Evolutionary conservation across 2,329 filamentous ascomycete species (phyloP), one percentile per base, ranked within the genome.

Genomic region (Drechslera avenae): DNA sequence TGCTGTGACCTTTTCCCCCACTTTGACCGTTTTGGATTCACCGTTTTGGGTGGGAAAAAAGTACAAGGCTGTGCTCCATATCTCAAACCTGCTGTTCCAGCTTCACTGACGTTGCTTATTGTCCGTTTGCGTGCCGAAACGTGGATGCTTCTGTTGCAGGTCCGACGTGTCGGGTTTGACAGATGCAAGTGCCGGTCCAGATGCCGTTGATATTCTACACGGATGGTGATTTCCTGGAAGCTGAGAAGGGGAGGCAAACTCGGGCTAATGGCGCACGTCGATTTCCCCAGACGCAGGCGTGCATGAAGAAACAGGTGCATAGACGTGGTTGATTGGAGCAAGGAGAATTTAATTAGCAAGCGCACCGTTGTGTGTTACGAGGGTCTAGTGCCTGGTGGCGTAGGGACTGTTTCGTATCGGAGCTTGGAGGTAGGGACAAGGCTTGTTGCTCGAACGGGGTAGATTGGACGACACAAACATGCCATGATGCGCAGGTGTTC

Each of bases 261-360:
- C 39, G 34, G 16, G 39, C 33, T 13, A 9, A 28, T 28, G 26
- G 26, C 9, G 26, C 12, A 48, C 33, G 28, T 40, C 12, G 28
- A 32, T 28, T 46, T 36, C 32, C 37, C 19, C 45, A 21, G 39
- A 36, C 39, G 37, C 14, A 43, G 32, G 37, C 39, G 21, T 41
- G 54, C 52, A 52, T 54, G 45, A 53, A 19, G 42, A 56, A 58
- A 54, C 47, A 51, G 37, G 46, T 23, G 36, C 33, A 28, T 12
- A 28, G 9, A 9, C 26, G 26, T 30, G 14, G 16, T 18, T 32
- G 21, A 46, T 34, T 39, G 33, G 33, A 41, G 44, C 40, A 32
- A 36, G 31, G 40, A 33, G 17, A 35, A 35, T n/a, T 18, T 18
- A 34, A 26, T 19, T 43, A 32, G 12, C 34, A 37, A 31, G 43